Conservation (phyloP, 805 yeast species). For the Cyberlindnera maclurae region DNA sequence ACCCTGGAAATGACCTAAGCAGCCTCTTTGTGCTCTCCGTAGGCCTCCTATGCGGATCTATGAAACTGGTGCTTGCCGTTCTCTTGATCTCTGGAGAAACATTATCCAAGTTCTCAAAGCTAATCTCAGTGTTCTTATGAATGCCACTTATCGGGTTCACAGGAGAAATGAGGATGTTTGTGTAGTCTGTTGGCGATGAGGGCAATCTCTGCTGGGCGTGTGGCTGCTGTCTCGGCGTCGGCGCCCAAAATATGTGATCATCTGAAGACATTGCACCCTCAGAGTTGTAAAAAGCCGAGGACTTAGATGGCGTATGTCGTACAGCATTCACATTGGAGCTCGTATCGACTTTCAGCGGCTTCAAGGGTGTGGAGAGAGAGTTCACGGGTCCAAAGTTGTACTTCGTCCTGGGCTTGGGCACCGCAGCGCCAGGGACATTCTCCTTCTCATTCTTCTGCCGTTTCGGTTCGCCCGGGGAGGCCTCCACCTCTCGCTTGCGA, state of each 20-base stretch:
- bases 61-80: conserved; percentile 10
- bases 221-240: conserved; percentile 17
- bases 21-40: conserved; percentile 5
- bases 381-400: conserved; percentile 12
- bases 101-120: conserved; percentile 17
- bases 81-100: too few species aligned
- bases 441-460: conserved; percentile 11
- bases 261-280: conserved; percentile 18
- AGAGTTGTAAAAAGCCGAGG: conserved; percentile 2
- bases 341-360: not conserved
- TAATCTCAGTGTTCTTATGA: conserved; percentile 13
- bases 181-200: conserved; percentile 19
- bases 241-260: conserved; percentile 24
- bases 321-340: not conserved
- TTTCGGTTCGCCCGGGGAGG: conserved; percentile 1
- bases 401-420: conserved; percentile 7
- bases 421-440: conserved; percentile 1
- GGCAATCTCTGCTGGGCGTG: conserved; percentile 11
- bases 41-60: conserved; percentile 2
- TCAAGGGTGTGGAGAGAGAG: conserved; percentile 7
- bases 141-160: conserved; percentile 12
- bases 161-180: conserved; percentile 9
- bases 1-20: conserved; percentile 2
- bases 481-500: too few species aligned
- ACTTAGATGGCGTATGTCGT: conserved; percentile 4